phyloP scores from a whole-genome alignment of 2,329 filamentous ascomycete genomes.

The Fusarium pseudocircinatum region DNA sequence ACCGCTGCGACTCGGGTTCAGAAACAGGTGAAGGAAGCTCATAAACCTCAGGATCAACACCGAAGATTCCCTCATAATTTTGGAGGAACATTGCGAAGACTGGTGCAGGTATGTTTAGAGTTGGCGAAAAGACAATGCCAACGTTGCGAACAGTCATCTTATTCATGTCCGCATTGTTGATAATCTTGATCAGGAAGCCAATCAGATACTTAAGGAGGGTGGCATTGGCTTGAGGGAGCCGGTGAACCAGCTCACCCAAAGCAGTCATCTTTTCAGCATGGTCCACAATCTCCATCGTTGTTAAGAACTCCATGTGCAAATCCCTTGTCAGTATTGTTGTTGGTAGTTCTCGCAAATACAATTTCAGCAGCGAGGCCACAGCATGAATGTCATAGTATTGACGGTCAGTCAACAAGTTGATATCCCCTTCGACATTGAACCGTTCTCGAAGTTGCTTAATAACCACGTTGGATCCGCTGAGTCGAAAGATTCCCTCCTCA shows the following conservation, averaged over 20 bases:
- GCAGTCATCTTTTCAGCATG: constrained; percentile 79
- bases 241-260: constrained; percentile 81
- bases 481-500: constrained; percentile 95
- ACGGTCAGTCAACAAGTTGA: constrained; percentile 84
- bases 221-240: constrained; percentile 81
- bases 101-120: constrained; percentile 93
- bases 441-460: constrained; percentile 91
- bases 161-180: constrained; percentile 88
- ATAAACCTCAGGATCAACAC: constrained; percentile 72
- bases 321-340: constrained; percentile 91
- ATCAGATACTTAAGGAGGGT: constrained; percentile 86
- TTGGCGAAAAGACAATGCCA: constrained; percentile 97
- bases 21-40: constrained; percentile 61
- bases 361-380: constrained; percentile 90
- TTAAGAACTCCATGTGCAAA: constrained; percentile 87
- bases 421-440: constrained; percentile 92
- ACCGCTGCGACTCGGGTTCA: constrained; percentile 49
- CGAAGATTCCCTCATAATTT: constrained; percentile 88
- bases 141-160: constrained; percentile 99
- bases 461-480: constrained; percentile 95
- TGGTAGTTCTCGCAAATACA: constrained; percentile 92
- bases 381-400: constrained; percentile 96
- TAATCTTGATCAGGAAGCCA: constrained; percentile 88
- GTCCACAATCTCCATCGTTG: constrained; percentile 81
- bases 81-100: constrained; percentile 95